Conservation (phyloP, 2,329 filamentous ascomycete genomes). For the Beauveria bassiana region DNA sequence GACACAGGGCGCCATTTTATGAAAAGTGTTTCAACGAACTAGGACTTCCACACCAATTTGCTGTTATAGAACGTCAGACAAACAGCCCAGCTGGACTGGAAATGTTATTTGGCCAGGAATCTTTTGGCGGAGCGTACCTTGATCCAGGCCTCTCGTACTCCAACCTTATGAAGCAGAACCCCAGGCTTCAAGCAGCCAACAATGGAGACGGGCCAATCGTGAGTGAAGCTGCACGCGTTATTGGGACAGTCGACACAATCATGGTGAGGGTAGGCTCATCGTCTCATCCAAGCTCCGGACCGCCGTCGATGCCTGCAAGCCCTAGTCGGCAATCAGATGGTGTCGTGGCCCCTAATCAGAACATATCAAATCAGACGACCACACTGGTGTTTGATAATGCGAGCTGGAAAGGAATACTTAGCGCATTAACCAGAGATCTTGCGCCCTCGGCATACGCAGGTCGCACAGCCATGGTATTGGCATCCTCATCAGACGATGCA, state of each 20-base stretch:
- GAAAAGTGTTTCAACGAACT: constrained; percentile 78
- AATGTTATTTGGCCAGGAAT: constrained; percentile 61
- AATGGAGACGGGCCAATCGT: constrained; percentile 48
- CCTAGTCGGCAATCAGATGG: constrained; percentile 31
- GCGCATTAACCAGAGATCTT: constrained; percentile 72
- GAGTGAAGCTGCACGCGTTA: constrained; percentile 69
- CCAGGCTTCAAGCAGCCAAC: constrained; percentile 43
- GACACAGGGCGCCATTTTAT: constrained; percentile 74
- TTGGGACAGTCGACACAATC: constrained; percentile 77
- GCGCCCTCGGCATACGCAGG: constrained; percentile 74
- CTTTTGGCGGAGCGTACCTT: constrained; percentile 77
- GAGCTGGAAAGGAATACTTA: constrained; percentile 77
- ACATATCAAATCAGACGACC: constrained; percentile 37
- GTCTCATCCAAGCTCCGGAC: constrained; percentile 36
- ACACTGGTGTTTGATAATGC: constrained; percentile 72
- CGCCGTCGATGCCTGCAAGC: constrained; percentile 41
- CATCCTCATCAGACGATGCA: constrained; percentile 65
- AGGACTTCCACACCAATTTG: constrained; percentile 76
- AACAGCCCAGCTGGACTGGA: constrained; percentile 61
- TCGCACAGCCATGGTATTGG: constrained; percentile 67
- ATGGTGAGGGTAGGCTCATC: constrained; percentile 42
- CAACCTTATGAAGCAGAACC: constrained; percentile 49
- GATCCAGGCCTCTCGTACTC: constrained; percentile 60
- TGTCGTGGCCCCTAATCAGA: constrained; percentile 20
- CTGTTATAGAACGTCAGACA: constrained; percentile 62